phyloP scores from a whole-genome alignment of 1,139 yeast genomes.

The Suhomyces taliae region DNA sequence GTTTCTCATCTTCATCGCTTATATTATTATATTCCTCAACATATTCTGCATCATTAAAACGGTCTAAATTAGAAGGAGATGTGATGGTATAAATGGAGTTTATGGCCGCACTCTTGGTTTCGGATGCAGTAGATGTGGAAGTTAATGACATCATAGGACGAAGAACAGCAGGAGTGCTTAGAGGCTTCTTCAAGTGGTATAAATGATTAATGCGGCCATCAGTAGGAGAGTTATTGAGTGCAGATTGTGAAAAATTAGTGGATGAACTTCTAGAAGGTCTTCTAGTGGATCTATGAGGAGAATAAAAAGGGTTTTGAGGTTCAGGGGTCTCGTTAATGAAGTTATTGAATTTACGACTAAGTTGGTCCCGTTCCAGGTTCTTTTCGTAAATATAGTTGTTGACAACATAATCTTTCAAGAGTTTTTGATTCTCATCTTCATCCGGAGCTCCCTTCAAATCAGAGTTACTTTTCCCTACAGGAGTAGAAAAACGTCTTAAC shows the following conservation, averaged over 20 bases:
- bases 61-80: constrained; percentile 5
- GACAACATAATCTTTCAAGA: constrained; percentile 17
- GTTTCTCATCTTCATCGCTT: background rate
- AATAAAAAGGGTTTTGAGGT: constrained; percentile 8
- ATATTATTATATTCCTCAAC: background rate
- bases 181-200: constrained; percentile 40
- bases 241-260: background rate
- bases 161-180: constrained; percentile 45
- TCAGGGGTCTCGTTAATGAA: constrained; percentile 4
- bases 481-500: constrained; percentile 30
- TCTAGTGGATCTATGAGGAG: background rate
- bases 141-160: constrained; percentile 25
- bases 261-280: constrained; percentile 1
- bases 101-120: background rate
- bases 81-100: constrained; percentile 10
- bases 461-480: constrained; percentile 11
- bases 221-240: background rate
- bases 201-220: constrained; percentile 18
- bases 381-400: constrained; percentile 19
- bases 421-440: constrained; percentile 15
- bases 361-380: constrained; percentile 14
- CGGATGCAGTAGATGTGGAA: background rate
- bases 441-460: constrained; percentile 3
- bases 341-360: constrained; percentile 9
- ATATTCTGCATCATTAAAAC: background rate